Evolutionary conservation across 768 basidiomycete genomes (phyloP).

Genomic region (Suillus tomentosus): DNA sequence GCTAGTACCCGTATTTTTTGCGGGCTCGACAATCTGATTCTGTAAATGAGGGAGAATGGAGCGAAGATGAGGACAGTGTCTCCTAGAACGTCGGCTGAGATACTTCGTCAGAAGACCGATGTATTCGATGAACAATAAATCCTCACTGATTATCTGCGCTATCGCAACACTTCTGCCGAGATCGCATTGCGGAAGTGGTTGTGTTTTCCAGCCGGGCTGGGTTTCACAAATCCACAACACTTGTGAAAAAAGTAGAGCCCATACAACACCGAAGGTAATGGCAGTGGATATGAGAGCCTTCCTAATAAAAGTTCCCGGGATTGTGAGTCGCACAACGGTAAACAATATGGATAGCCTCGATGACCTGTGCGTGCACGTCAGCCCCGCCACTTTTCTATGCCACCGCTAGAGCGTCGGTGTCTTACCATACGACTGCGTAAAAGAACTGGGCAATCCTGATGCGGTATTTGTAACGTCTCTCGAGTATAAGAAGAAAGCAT

Average conservation of each 20-base stretch:
- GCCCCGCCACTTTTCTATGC: neutral
- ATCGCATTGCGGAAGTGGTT: neutral
- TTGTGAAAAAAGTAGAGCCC: neutral
- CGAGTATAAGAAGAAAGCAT: neutral
- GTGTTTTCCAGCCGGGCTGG: neutral
- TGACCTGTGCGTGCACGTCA: neutral
- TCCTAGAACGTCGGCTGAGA: slow-evolving; percentile 48
- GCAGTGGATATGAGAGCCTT: neutral
- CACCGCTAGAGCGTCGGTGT: neutral
- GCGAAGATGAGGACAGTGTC: slow-evolving; percentile 49
- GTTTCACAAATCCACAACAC: neutral
- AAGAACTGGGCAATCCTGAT: neutral
- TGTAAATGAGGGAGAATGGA: slow-evolving; percentile 47
- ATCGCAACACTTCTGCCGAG: neutral
- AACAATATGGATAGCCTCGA: neutral
- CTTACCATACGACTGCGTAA: neutral
- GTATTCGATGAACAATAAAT: neutral
- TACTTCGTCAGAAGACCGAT: neutral
- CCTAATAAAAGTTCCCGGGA: neutral
- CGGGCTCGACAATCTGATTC: slow-evolving; percentile 42
- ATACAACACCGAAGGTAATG: neutral
- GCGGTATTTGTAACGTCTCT: neutral
- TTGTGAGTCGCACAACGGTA: neutral
- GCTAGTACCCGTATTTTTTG: slow-evolving; percentile 39
- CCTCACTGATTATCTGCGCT: neutral